Evolutionary conservation across 768 basidiomycete species (phyloP), one percentile per base, ranked within the genome.

Genomic region (Hygrophoropsis aurantiaca): DNA sequence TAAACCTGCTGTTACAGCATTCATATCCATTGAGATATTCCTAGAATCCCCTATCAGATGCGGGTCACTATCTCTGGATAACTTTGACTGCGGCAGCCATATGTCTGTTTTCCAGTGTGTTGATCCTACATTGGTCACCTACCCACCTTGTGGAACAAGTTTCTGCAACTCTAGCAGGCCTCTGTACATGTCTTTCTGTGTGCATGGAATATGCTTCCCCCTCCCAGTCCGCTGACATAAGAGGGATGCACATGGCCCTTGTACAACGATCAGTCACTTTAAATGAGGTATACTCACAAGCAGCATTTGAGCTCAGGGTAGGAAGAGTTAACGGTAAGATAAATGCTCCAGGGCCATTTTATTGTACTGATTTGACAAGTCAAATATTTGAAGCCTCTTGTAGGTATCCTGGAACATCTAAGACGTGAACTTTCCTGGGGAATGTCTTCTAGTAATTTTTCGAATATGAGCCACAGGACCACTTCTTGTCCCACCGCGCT

Each of bases 371-470:
- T 35, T 20, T 30, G 8, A 36, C 7, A 44, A 70, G 75, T 77
- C 7, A 67, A 71, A 42, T 66, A 67, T 7, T 64, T 78, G 13
- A 72, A 71, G 30, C 72, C 74, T 15, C 62, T 77, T 16, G 66
- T 74, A 15, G 62, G 67, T 16, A 72, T 66, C 5, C 64, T 76
- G 10, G 77, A 77, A 44, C 74, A 76, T 47, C 48, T 74, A 7
- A 69, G 76, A 5, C 65, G 74, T 25, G 74, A 75, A 48, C 57
- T 78, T 9, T 69, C 74, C 3, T 72, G 73, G 69, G 73, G 71
- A 16, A 66, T 69, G 55, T 58, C 63, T 35, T 58, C 60, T 16
- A 23, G 13, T 19, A 8, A 23, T 9, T n/a, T 19, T 26, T 10
- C 30, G 24, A 25, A 18, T 4, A 19, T 27, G 30, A 21, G 26